A percentile compares a stretch with the other conserved stretches of the same genome.
phyloP scores from a whole-genome alignment of 768 basidiomycete species.

The Psilocybe cyanescens region DNA sequence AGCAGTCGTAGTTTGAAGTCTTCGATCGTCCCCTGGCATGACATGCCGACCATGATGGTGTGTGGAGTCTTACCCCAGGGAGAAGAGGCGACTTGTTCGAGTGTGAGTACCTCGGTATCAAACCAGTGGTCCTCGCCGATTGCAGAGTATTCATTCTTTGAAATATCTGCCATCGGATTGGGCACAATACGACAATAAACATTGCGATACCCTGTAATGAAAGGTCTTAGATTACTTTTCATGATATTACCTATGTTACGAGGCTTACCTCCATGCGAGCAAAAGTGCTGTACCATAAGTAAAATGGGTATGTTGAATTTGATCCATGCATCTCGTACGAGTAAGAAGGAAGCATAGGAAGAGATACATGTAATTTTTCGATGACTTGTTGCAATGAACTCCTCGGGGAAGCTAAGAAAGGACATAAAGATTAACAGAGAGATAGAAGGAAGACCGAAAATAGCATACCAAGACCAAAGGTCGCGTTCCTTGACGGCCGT shows the following conservation, averaged over 20 bases:
- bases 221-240: no score
- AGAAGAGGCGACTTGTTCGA: neutral
- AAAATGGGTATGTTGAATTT: slow-evolving; percentile 5
- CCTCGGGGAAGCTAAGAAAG: neutral
- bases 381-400: neutral
- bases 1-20: slow-evolving; percentile 4
- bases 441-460: no score
- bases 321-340: slow-evolving; percentile 3
- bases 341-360: neutral
- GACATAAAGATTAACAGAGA: no score
- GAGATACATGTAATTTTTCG: no score
- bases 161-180: no score
- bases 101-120: no score
- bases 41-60: slow-evolving; percentile 11
- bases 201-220: no score
- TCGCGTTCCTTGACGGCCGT: neutral
- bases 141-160: no score
- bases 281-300: slow-evolving; percentile 8
- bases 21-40: slow-evolving; percentile 8
- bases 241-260: neutral
- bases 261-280: slow-evolving; percentile 12
- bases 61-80: slow-evolving; percentile 3
- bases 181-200: no score
- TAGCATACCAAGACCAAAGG: no score
- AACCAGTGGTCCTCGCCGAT: no score